Conservation (phyloP, 2,329 filamentous ascomycete genomes). For the Fusarium euwallaceae region DNA sequence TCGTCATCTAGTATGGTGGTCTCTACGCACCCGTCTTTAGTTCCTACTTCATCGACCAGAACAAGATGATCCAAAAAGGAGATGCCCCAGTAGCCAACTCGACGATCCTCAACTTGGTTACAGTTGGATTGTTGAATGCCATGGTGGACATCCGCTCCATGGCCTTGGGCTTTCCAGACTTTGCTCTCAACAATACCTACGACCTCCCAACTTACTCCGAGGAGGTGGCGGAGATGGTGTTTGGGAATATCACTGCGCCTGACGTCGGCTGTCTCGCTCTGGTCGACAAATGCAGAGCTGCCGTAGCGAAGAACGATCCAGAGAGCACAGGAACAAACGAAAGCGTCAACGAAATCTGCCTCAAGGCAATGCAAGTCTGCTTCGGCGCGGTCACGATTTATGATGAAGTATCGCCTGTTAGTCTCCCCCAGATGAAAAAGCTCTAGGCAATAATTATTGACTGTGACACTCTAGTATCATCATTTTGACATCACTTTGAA, state of each 20-base stretch:
- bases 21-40: constrained; percentile 74
- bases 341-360: constrained; percentile 60
- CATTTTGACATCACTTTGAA: constrained; percentile 71
- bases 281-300: constrained; percentile 63
- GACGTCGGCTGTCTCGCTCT: constrained; percentile 62
- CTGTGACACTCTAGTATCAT: constrained; percentile 59
- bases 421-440: neutral
- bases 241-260: constrained; percentile 21
- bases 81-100: constrained; percentile 51
- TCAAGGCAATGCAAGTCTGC: constrained; percentile 57
- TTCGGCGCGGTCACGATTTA: constrained; percentile 10
- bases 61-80: constrained; percentile 54
- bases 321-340: constrained; percentile 53
- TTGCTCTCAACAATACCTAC: constrained; percentile 74
- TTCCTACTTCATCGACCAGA: constrained; percentile 68
- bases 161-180: constrained; percentile 64
- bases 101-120: constrained; percentile 63
- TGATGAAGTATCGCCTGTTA: neutral
- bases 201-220: constrained; percentile 67
- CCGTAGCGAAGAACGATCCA: constrained; percentile 50
- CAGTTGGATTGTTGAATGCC: constrained; percentile 76
- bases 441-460: neutral
- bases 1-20: constrained; percentile 64
- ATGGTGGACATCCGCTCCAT: constrained; percentile 74
- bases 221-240: constrained; percentile 44